Percentiles rank a stretch among this genome's conserved stretches.
Conservation (phyloP, 768 basidiomycete species). For the Sporobolomyces pararoseus region DNA sequence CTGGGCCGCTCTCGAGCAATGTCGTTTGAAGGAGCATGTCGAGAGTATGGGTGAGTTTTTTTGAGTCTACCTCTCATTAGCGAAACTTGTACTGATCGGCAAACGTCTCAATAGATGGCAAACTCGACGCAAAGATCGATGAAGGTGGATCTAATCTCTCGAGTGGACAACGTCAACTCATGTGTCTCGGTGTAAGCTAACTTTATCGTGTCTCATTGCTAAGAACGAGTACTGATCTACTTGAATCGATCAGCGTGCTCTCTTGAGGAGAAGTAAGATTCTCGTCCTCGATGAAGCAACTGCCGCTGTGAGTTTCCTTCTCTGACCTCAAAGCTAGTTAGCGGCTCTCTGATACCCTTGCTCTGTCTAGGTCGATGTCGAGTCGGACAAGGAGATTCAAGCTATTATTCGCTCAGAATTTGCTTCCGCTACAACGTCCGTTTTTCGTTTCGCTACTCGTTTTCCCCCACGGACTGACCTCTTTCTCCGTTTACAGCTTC, state of each 20-base stretch:
- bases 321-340: neutral
- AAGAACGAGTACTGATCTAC: neutral
- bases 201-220: constrained; percentile 49
- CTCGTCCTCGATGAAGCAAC: constrained; percentile 88
- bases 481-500: constrained; percentile 43
- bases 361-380: constrained; percentile 57
- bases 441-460: neutral
- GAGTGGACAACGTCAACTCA: constrained; percentile 76
- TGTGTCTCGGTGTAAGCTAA: constrained; percentile 87
- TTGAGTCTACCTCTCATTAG: constrained; percentile 21
- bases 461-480: neutral
- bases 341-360: neutral
- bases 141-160: constrained; percentile 80
- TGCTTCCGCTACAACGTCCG: constrained; percentile 54
- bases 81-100: too few relatives aligned
- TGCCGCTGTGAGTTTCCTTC: constrained; percentile 18
- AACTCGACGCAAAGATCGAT: constrained; percentile 67
- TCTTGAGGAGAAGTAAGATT: constrained; percentile 62
- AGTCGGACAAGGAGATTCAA: constrained; percentile 63
- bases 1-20: constrained; percentile 77
- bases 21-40: constrained; percentile 51
- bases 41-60: constrained; percentile 43
- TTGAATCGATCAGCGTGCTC: constrained; percentile 17
- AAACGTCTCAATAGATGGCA: constrained; percentile 58
- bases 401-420: constrained; percentile 64